A percentile compares a stretch with the other conserved stretches of the same genome.
Evolutionary conservation across 75 land plant genomes (phyloP).

Genomic region (Larix kaempferi): DNA sequence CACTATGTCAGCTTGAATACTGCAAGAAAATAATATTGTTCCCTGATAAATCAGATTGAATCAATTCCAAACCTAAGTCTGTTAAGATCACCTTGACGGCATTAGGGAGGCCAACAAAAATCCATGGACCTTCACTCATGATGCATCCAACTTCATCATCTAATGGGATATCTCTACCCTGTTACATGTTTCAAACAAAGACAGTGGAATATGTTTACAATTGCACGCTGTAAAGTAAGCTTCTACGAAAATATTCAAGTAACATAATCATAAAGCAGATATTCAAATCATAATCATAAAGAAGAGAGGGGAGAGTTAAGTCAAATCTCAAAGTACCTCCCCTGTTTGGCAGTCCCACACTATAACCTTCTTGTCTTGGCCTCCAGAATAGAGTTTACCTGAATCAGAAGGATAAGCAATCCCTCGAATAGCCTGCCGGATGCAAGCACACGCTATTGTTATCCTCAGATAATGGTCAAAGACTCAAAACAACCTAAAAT

Average conservation of each 20-base stretch:
- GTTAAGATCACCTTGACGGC: slow-evolving; percentile 55
- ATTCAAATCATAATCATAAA: no score
- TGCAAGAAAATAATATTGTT: neutral
- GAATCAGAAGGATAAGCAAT: slow-evolving; percentile 81
- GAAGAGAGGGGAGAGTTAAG: neutral
- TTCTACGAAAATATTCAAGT: neutral
- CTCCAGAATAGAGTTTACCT: slow-evolving; percentile 87
- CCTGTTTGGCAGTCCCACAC: slow-evolving; percentile 95
- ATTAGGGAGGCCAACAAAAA: slow-evolving; percentile 78
- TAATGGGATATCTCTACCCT: slow-evolving; percentile 63
- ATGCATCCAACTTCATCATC: slow-evolving; percentile 73
- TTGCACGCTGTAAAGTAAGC: neutral
- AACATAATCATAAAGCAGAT: neutral
- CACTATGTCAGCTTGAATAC: neutral
- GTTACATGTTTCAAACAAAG: slow-evolving; percentile 3
- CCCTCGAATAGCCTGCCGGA: slow-evolving; percentile 65
- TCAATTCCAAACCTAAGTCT: neutral
- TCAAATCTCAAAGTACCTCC: slow-evolving; percentile 37
- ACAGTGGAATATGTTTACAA: neutral
- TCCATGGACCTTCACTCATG: slow-evolving; percentile 70
- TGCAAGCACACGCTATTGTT: neutral
- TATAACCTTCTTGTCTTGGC: slow-evolving; percentile 79
- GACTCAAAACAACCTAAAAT: slow-evolving; percentile 6
- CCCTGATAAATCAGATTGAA: neutral
- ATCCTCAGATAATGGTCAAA: neutral